Conservation (phyloP, 2,329 filamentous ascomycete species). For the Sphaerulina vaccinii region DNA sequence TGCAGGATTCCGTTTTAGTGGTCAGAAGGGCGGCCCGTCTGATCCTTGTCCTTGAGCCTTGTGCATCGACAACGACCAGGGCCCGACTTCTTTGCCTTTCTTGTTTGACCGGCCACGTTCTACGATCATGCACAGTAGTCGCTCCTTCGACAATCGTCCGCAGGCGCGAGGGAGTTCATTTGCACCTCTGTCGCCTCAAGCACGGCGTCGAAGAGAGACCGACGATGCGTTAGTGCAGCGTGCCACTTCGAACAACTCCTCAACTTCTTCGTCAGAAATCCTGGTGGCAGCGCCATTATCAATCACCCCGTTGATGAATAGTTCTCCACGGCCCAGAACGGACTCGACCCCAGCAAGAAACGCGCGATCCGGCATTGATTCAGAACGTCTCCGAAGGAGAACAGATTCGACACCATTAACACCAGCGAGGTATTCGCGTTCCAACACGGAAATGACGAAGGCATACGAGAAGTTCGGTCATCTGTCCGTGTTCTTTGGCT, state of each 20-base stretch:
- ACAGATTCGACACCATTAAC: background rate
- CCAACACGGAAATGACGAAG: background rate
- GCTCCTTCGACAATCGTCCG: too few species aligned
- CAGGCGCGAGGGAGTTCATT: too few species aligned
- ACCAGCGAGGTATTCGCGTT: background rate
- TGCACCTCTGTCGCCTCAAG: background rate
- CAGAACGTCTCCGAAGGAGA: background rate
- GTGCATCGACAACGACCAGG: too few species aligned
- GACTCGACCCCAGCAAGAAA: background rate
- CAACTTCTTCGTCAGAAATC: background rate
- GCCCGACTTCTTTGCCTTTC: too few species aligned
- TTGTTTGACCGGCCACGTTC: too few species aligned
- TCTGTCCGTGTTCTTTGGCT: constrained; percentile 15
- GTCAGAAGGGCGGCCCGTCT: too few species aligned
- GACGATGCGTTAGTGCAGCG: background rate
- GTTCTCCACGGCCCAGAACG: background rate
- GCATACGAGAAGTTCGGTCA: background rate
- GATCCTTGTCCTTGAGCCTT: too few species aligned
- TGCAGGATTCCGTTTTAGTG: too few species aligned
- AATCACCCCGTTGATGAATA: background rate
- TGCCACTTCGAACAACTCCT: background rate
- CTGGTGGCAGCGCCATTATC: background rate
- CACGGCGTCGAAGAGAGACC: background rate
- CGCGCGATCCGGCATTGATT: background rate
- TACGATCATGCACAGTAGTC: too few species aligned